Evolutionary conservation across 1,284 basidiomycete genomes (phyloP).

Genomic region (Lentinula novae-zelandiae): DNA sequence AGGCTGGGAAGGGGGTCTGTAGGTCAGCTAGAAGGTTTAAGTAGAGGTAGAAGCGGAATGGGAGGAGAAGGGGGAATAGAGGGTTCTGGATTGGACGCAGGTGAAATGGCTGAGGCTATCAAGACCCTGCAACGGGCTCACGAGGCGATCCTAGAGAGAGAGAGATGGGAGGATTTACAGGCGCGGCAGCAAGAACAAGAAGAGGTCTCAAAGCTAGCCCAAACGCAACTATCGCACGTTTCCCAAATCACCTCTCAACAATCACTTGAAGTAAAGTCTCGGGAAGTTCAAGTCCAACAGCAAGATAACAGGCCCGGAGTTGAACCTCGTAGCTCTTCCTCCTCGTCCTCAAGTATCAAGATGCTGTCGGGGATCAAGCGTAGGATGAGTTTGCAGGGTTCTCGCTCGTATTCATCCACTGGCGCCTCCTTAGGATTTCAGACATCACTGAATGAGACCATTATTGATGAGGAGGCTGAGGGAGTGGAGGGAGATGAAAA

Average conservation of each 20-base stretch:
- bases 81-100: conserved; percentile 43
- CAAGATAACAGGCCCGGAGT: neutral
- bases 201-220: neutral
- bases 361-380: conserved; percentile 18
- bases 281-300: neutral
- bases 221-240: neutral
- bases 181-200: neutral
- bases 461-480: conserved; percentile 7
- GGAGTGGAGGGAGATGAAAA: neutral
- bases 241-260: neutral
- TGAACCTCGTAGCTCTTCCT: neutral
- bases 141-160: conserved; percentile 44
- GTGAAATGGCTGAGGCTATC: conserved; percentile 76
- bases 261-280: neutral
- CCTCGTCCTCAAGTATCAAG: conserved; percentile 9
- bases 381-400: conserved; percentile 23
- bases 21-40: neutral
- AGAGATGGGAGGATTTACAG: conserved; percentile 15
- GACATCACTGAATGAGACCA: neutral
- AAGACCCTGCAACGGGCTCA: conserved; percentile 72
- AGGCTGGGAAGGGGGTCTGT: conserved; percentile 44
- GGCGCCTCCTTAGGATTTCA: neutral
- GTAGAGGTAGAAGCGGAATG: neutral
- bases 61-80: neutral
- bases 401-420: neutral